Evolutionary conservation across 768 basidiomycete genomes (phyloP), one percentile per base, ranked within the genome.

Genomic region (Russula brevipes): DNA sequence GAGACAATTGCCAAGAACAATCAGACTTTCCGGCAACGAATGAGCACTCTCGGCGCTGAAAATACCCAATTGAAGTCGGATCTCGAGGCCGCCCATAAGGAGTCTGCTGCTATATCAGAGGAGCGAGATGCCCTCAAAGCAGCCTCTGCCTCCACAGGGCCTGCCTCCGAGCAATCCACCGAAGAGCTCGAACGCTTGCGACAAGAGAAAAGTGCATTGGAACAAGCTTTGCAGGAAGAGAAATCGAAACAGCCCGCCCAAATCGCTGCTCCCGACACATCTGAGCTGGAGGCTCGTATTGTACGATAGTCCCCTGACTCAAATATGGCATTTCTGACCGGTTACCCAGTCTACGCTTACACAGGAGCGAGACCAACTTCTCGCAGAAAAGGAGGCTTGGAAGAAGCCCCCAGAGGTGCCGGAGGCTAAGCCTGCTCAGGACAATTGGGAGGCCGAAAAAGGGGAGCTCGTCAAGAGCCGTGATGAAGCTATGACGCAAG

Each of bases 371-470:
- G 87, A 89, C 69, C 78, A 76, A 54, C 73, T 91, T 17, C 74
- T 86, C 33, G 79, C 78, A 0, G 87, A 88, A 69, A 88, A 85
- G 69, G 79, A 80, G 60, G 73, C 74, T 24, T 80, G 71, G 80
- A 68, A 70, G 57, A 59, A 70, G 63, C 41, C 73, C n/a, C 36
- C 75, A 1, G 63, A 66, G 4, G 52, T 24, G n/a, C 41, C 61
- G 6, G 60, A 69, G 19, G 67, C 66, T 1, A 69, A 70, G 4
- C 69, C 67, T 2, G 61, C 70, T 36, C 79, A 76, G 57, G 64
- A 68, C 14, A 72, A 73, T 17, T 83, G 83, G 81, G 86, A 88
- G 60, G 69, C 76, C 1, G 87, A 89, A 70, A 89, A 85, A 67
- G 77, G 74, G 0, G 80, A 82, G 57, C 75, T 91, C 0, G 59